These are phyloP conservation scores for Claviceps digitariae DNA, from an alignment of 2,329 filamentous ascomycete species.

Conservation along the genomic window DNA sequence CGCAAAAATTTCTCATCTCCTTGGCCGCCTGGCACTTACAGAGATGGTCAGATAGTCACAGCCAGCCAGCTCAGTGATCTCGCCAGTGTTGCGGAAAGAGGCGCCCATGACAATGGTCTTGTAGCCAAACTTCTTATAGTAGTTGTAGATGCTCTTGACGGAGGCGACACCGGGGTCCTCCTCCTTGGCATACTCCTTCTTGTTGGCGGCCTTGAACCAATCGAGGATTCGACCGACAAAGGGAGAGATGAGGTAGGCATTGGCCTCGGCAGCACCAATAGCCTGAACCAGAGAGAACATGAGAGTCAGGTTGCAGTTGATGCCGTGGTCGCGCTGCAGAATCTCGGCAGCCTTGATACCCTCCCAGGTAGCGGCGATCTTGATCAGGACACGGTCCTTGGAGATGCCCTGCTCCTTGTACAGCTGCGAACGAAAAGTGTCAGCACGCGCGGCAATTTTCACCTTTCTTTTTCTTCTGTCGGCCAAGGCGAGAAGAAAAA, in stretches of 20 bases:
- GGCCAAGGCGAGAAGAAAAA: background rate
- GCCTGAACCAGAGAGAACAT: conserved; percentile 96
- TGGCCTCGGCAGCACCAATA: conserved; percentile 88
- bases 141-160: conserved; percentile 93
- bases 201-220: conserved; percentile 94
- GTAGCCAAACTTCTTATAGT: conserved; percentile 99
- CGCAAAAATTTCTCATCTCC: conserved; percentile 10
- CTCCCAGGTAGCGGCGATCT: conserved; percentile 98
- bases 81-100: conserved; percentile 89
- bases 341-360: conserved; percentile 98
- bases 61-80: conserved; percentile 96
- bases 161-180: conserved; percentile 95
- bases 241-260: conserved; percentile 94
- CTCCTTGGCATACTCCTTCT: conserved; percentile 81
- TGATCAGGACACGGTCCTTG: conserved; percentile 95
- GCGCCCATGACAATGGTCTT: conserved; percentile 99
- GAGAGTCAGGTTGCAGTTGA: conserved; percentile 98
- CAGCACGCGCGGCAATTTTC: background rate
- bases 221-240: conserved; percentile 99
- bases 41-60: conserved; percentile 99
- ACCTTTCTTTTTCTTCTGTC: background rate
- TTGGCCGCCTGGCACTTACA: conserved; percentile 41
- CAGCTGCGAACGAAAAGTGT: conserved; percentile 46
- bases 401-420: conserved; percentile 85
- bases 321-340: conserved; percentile 85